These are phyloP conservation scores for Margaritispora aquatica DNA, from an alignment of 495 filamentous ascomycete species.

Conservation along the genomic window DNA sequence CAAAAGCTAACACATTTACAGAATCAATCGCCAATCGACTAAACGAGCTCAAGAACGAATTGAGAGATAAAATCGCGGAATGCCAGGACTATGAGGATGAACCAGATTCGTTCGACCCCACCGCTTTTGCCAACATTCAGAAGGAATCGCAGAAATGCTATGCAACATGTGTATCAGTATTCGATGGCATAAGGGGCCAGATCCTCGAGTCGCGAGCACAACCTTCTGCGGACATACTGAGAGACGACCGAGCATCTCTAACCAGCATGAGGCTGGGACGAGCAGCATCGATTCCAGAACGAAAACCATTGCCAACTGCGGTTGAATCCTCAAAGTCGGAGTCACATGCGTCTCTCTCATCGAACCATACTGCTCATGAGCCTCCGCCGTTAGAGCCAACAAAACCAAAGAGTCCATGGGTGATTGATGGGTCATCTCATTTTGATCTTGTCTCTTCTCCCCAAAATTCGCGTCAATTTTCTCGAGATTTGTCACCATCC, in stretches of 20 bases:
- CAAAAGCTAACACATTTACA: neutral
- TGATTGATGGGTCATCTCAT: conserved; percentile 7
- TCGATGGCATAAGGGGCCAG: conserved; percentile 9
- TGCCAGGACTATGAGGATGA: conserved; percentile 17
- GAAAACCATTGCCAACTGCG: neutral
- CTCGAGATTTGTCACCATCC: conserved; percentile 7
- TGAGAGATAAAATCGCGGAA: conserved; percentile 18
- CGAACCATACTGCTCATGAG: neutral
- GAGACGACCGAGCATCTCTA: conserved; percentile 8
- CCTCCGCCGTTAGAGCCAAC: conserved; percentile 5
- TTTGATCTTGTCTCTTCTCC: conserved; percentile 6
- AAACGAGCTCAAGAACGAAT: conserved; percentile 18
- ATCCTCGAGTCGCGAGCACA: neutral
- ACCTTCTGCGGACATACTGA: neutral
- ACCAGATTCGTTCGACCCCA: conserved; percentile 15
- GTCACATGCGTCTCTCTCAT: neutral
- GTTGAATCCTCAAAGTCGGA: neutral
- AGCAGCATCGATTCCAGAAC: neutral
- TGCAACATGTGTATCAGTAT: conserved; percentile 15
- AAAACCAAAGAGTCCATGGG: conserved; percentile 18
- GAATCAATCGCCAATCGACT: conserved; percentile 11
- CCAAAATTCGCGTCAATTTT: neutral
- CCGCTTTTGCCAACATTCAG: conserved; percentile 10
- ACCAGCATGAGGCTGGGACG: conserved; percentile 2
- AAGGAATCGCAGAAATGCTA: conserved; percentile 10